These are phyloP conservation scores for Rhodotorula sp. DNA, from an alignment of 1,284 basidiomycete genomes.

Conservation along the genomic window DNA sequence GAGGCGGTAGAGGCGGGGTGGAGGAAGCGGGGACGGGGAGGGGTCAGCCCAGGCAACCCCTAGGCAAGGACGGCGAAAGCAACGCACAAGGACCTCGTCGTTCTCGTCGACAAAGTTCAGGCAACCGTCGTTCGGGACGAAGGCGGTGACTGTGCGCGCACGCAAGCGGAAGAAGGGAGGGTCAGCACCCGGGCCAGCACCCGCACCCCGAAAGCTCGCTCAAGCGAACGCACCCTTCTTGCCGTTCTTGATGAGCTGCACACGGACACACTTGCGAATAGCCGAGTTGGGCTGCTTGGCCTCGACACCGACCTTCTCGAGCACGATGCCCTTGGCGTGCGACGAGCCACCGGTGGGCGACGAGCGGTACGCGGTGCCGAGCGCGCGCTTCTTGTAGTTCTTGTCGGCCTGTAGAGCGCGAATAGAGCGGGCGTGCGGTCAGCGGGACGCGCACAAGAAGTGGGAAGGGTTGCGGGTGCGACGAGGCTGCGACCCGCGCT, in stretches of 20 bases:
- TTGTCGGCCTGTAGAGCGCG: conserved; percentile 79
- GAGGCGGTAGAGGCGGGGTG: too few species aligned
- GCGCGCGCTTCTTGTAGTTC: conserved; percentile 98
- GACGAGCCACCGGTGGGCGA: conserved; percentile 99
- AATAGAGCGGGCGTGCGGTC: neutral
- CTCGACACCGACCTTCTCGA: conserved; percentile 84
- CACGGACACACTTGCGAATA: conserved; percentile 99
- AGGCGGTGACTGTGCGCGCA: conserved; percentile 39
- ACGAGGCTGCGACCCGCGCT: neutral
- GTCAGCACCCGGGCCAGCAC: conserved; percentile 56
- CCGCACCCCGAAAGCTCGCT: conserved; percentile 56
- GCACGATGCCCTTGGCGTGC: conserved; percentile 99
- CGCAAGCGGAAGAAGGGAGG: neutral
- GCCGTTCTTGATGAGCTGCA: conserved; percentile 99
- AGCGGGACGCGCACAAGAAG: neutral
- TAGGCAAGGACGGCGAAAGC: too few species aligned
- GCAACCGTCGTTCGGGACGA: conserved; percentile 85
- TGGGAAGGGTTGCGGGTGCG: neutral
- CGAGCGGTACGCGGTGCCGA: conserved; percentile 99
- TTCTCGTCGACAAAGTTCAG: conserved; percentile 80
- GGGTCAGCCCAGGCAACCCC: neutral
- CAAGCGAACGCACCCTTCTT: conserved; percentile 71
- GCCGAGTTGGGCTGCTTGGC: conserved; percentile 99
- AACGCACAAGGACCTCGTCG: conserved; percentile 28
- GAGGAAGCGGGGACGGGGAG: neutral